These are phyloP conservation scores for Alternaria sp. DNA, from an alignment of 2,329 filamentous ascomycete genomes.

Conservation along the genomic window DNA sequence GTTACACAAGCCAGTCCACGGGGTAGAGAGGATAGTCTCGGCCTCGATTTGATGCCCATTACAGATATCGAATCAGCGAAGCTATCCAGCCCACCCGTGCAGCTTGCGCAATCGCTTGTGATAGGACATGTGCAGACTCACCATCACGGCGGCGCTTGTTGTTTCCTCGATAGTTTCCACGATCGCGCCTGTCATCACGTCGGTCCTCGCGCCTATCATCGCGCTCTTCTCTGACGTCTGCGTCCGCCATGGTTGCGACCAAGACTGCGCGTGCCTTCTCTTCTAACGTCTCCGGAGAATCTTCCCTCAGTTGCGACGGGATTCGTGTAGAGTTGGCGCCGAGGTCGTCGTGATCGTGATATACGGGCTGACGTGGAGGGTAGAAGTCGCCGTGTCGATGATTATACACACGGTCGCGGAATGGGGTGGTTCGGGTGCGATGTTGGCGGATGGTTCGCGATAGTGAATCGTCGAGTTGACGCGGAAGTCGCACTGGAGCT, in stretches of 20 bases:
- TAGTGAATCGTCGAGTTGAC: conserved; percentile 20
- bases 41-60: background rate
- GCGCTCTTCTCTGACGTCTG: conserved; percentile 37
- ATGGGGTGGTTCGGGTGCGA: conserved; percentile 14
- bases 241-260: conserved; percentile 36
- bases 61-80: background rate
- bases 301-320: conserved; percentile 7
- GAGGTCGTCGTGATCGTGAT: conserved; percentile 6
- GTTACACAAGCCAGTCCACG: background rate
- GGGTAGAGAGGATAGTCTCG: background rate
- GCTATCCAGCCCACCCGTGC: background rate
- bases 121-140: conserved; percentile 17
- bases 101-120: background rate
- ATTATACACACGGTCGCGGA: background rate
- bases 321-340: conserved; percentile 1
- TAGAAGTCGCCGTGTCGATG: conserved; percentile 7
- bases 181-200: conserved; percentile 34
- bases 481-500: conserved; percentile 18
- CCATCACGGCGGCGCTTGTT: conserved; percentile 44
- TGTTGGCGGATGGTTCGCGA: conserved; percentile 20
- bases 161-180: conserved; percentile 31
- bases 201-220: conserved; percentile 35
- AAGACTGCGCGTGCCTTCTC: conserved; percentile 16
- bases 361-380: background rate
- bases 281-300: conserved; percentile 15